phyloP scores from a whole-genome alignment of 140 eudicot genomes.

The Senecio squalidus region DNA sequence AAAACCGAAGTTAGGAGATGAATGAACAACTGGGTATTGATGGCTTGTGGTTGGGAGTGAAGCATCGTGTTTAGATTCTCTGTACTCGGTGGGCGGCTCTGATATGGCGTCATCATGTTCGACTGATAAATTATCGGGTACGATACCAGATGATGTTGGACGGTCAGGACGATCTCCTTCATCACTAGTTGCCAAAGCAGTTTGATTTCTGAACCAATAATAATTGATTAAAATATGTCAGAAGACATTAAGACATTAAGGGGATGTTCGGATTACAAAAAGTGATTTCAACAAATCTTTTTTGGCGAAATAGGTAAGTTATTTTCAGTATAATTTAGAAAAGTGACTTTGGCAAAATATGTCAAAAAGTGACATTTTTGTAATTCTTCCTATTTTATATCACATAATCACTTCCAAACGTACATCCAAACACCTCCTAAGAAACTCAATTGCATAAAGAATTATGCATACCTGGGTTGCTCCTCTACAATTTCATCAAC shows the following conservation, averaged over 20 bases:
- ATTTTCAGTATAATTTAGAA: no score
- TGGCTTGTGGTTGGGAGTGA: conserved; percentile 41
- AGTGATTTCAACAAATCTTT: no score
- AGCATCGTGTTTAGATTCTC: conserved; percentile 49
- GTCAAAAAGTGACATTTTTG: no score
- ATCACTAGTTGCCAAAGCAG: conserved; percentile 28
- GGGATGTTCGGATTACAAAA: neutral
- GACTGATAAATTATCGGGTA: conserved; percentile 38
- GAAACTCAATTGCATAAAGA: neutral
- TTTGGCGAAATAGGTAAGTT: no score
- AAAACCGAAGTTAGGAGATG: conserved; percentile 47
- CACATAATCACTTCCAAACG: neutral
- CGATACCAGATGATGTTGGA: conserved; percentile 45
- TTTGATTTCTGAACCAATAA: conserved; percentile 42
- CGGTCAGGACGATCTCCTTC: conserved; percentile 37
- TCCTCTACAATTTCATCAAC: conserved; percentile 41
- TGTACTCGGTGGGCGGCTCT: conserved; percentile 34
- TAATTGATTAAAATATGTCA: conserved; percentile 2
- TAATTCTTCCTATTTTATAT: neutral
- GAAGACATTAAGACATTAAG: conserved; percentile 1
- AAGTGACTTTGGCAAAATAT: no score
- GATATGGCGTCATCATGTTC: conserved; percentile 51
- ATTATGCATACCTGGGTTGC: conserved; percentile 40
- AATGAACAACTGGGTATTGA: conserved; percentile 42
- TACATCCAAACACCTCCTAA: neutral